These are phyloP conservation scores for Metahyphopichia silvanorum DNA, from an alignment of 805 yeast genomes.

Conservation along the genomic window DNA sequence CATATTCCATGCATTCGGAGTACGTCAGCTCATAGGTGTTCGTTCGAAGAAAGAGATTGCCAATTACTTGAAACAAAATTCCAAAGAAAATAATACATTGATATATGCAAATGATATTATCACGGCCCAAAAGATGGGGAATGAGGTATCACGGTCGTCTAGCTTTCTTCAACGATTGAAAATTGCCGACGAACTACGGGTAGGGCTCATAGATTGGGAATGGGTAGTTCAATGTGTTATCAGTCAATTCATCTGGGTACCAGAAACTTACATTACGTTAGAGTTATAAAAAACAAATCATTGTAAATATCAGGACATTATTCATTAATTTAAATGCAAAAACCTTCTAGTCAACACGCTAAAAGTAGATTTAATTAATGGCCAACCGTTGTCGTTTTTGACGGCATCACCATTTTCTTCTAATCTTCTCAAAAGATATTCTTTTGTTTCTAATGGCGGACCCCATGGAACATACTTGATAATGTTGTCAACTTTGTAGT, in stretches of 20 bases:
- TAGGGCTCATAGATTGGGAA: conserved; percentile 52
- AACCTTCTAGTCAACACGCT: conserved; percentile 22
- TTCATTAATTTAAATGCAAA: conserved; percentile 4
- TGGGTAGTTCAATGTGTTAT: conserved; percentile 67
- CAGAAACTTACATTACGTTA: conserved; percentile 8
- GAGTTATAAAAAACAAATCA: background rate
- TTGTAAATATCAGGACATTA: background rate
- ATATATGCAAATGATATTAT: background rate
- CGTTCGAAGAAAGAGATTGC: conserved; percentile 6
- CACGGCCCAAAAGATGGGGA: conserved; percentile 2
- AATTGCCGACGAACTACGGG: background rate
- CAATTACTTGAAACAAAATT: background rate
- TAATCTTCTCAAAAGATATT: conserved; percentile 79
- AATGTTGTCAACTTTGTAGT: conserved; percentile 66
- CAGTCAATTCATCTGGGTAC: conserved; percentile 30
- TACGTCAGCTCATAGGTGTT: conserved; percentile 17
- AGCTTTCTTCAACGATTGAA: background rate
- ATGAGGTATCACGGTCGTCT: conserved; percentile 1
- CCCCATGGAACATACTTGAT: conserved; percentile 98
- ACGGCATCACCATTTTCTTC: conserved; percentile 97
- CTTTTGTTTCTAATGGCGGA: conserved; percentile 90
- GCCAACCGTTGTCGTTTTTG: conserved; percentile 78
- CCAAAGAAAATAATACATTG: background rate
- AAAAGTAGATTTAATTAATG: conserved; percentile 55
- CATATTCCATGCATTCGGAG: conserved; percentile 46